Base-by-base conservation (phyloP, 192 early-diverging fungal species). In the Diversispora eburnea region DNA sequence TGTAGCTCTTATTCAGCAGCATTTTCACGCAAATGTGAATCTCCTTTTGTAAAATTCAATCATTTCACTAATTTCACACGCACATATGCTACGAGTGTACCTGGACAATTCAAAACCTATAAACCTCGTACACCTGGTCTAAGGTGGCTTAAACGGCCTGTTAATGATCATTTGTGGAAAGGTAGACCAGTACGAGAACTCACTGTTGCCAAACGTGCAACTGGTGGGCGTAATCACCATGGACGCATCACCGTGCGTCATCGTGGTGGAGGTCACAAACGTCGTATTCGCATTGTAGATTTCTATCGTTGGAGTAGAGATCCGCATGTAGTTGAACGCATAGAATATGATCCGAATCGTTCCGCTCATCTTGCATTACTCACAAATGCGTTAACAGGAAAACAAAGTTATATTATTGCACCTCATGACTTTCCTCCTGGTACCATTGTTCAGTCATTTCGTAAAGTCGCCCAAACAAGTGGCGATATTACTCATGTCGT, bases 281-380 rank as follows among this genome's bases (percentile, higher is more conserved):
- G 91, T 54, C 88, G 93, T 55, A 87, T 96, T 75, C 87, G 95
- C 61, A 78, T 90, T 42, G 85, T 99, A 10, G 97, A 99, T 74
- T 99, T 94, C 81, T 78, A 84, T 74, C 92, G 97, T 73, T 74
- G 66, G 46, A 86, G 87, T 70, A 79, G 88, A 0, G 95, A 93
- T 1, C 82, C 85, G 10, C 93, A 94, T 66, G 80, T 89, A 67
- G 94, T 98, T 9, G 81, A 94, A 56, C 86, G 97, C n/a, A 81
- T 95, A 41, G 97, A 98, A 81, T 94, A 95, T 75, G 97, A 98
- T 77, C 97, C 97, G 45, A 94, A 94, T 74, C 83, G 97, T 17
- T 89, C 87, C 47, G 95, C 90, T 15, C 91, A 92, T 76, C 89
- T 98, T 65, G 91, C 92, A 12, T 80, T 98, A 76, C 85, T 98